Conservation (phyloP, 2,329 filamentous ascomycete genomes). For the Fusarium hainanense region DNA sequence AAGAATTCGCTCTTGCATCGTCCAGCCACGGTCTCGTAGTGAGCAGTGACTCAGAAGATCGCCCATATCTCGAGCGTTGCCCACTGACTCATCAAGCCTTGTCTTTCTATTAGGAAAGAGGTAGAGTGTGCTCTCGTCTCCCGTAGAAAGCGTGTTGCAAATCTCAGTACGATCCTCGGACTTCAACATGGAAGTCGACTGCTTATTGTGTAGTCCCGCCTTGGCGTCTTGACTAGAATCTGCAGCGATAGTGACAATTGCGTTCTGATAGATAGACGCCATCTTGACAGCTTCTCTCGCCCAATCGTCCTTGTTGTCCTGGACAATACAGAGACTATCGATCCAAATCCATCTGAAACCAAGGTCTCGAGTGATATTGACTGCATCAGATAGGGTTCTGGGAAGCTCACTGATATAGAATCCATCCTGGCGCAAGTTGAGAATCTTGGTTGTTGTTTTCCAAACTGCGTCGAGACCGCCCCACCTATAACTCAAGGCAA, state of each 20-base stretch:
- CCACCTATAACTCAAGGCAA: constrained; percentile 9
- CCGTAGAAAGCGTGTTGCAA: not conserved
- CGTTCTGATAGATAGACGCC: constrained; percentile 9
- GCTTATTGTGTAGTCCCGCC: no score
- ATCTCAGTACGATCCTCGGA: no score
- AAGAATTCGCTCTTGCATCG: constrained; percentile 3
- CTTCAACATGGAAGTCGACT: no score
- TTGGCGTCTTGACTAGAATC: not conserved
- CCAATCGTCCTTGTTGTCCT: constrained; percentile 2
- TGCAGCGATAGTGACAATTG: not conserved
- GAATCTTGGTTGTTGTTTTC: not conserved
- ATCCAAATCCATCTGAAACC: constrained; percentile 5
- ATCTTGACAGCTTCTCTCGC: constrained; percentile 9
- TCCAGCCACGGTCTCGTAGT: not conserved
- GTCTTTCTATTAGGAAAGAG: not conserved
- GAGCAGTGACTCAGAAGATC: not conserved
- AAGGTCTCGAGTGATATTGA: not conserved
- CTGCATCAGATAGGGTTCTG: not conserved
- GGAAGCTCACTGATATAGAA: not conserved
- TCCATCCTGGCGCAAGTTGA: not conserved
- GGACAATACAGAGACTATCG: constrained; percentile 8
- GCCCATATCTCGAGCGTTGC: not conserved
- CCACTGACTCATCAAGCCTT: not conserved
- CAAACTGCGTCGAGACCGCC: constrained; percentile 1
- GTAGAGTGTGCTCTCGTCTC: not conserved